A percentile compares a stretch with the other conserved stretches of the same genome.
phyloP scores from a whole-genome alignment of 306 rosid genomes.

The Vicia sativa region DNA sequence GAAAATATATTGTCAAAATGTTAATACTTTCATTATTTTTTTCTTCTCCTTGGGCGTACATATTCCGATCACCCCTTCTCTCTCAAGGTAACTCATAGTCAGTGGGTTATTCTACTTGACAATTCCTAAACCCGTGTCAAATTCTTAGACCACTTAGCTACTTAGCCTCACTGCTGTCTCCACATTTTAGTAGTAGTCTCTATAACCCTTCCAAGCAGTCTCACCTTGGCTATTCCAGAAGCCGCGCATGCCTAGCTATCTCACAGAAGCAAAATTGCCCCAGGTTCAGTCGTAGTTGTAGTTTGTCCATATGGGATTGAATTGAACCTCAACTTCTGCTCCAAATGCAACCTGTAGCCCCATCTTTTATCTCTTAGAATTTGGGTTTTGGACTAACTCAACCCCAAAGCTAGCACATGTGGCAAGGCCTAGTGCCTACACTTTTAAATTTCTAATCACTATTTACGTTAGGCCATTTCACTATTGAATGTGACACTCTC shows the following conservation, averaged over 20 bases:
- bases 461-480: not conserved
- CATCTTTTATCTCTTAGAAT: not conserved
- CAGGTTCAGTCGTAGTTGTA: not conserved
- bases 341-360: conserved; percentile 3
- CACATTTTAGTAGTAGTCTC: conserved; percentile 1
- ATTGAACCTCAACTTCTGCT: not conserved
- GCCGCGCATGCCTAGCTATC: not conserved
- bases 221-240: conserved; percentile 4
- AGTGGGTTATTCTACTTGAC: not conserved
- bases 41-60: not conserved
- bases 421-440: not conserved
- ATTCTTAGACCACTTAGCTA: not conserved
- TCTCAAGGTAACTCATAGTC: not conserved
- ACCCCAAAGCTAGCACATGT: conserved; percentile 1
- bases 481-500: not conserved
- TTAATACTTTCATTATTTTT: not conserved
- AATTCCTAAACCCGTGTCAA: not conserved
- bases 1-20: not conserved
- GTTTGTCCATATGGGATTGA: not conserved
- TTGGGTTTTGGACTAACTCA: not conserved
- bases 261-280: not conserved
- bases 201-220: not conserved
- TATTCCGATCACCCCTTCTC: conserved; percentile 11
- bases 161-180: not conserved
- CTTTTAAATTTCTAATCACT: not conserved